Evolutionary conservation across 2,329 filamentous ascomycete species (phyloP).

Genomic region (Aspergillus pseudoterreus): DNA sequence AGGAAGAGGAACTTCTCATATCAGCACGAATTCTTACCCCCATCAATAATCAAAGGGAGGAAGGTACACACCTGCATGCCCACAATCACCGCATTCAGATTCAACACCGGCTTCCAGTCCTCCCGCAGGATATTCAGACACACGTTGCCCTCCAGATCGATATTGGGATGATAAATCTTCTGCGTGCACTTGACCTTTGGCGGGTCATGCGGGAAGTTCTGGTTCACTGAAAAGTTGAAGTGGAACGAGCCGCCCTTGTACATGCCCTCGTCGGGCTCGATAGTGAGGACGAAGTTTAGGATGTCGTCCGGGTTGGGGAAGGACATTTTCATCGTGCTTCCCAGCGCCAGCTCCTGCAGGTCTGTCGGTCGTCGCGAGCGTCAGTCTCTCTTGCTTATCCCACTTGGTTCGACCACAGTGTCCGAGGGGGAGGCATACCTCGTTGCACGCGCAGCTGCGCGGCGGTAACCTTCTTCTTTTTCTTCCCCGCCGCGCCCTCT

Average conservation of each 20-base stretch:
- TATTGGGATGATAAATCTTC: slow-evolving; percentile 99
- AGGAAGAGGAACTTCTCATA: slow-evolving; percentile 79
- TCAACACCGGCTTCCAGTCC: slow-evolving; percentile 98
- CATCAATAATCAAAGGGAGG: neutral
- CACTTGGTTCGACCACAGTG: too few species aligned
- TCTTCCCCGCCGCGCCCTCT: slow-evolving; percentile 71
- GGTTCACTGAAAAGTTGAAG: slow-evolving; percentile 88
- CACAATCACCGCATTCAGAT: slow-evolving; percentile 93
- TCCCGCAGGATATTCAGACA: slow-evolving; percentile 96
- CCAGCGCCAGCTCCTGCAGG: slow-evolving; percentile 49
- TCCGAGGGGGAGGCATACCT: slow-evolving; percentile 53
- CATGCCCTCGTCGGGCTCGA: slow-evolving; percentile 58
- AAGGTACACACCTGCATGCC: slow-evolving; percentile 69
- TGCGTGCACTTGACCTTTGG: slow-evolving; percentile 96
- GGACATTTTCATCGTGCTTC: slow-evolving; percentile 54
- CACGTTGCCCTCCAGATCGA: slow-evolving; percentile 95
- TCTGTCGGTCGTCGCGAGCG: slow-evolving; percentile 25
- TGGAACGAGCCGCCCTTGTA: slow-evolving; percentile 86
- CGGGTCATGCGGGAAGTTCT: slow-evolving; percentile 94
- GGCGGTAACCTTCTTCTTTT: slow-evolving; percentile 98
- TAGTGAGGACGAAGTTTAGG: slow-evolving; percentile 51
- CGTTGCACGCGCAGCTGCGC: slow-evolving; percentile 95
- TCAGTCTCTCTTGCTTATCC: neutral
- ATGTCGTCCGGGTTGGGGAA: slow-evolving; percentile 58
- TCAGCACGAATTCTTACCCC: neutral